These are phyloP conservation scores for Solanum tarijense DNA, from an alignment of 257 asterid species.

Conservation along the genomic window DNA sequence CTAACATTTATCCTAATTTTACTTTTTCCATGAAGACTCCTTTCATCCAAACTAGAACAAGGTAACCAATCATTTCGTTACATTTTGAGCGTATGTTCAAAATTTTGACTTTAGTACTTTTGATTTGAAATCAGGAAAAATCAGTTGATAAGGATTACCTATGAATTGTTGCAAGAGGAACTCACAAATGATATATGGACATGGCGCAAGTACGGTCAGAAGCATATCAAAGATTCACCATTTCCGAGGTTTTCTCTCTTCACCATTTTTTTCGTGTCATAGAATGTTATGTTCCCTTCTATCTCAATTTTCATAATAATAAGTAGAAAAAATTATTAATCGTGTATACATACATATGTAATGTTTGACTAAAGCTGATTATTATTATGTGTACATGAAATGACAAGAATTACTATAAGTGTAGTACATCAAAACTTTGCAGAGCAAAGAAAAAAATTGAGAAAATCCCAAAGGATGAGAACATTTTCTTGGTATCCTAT, in stretches of 20 bases:
- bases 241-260: not conserved
- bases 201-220: not conserved
- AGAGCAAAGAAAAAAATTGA: not conserved
- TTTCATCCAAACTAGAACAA: too few relatives aligned
- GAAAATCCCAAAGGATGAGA: not conserved
- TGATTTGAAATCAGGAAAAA: too few relatives aligned
- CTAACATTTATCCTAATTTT: too few relatives aligned
- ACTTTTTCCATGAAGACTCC: too few relatives aligned
- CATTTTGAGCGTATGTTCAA: not conserved
- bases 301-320: not conserved
- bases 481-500: not conserved
- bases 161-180: not conserved
- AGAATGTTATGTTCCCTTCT: not conserved
- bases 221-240: not conserved
- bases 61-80: not conserved
- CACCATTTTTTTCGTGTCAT: not conserved
- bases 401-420: not conserved
- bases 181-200: not conserved
- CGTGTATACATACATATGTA: too few relatives aligned
- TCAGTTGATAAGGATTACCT: not conserved
- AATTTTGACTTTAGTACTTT: not conserved
- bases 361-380: too few relatives aligned
- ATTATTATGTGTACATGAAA: not conserved
- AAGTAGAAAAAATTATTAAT: too few relatives aligned
- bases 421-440: not conserved